Conservation (phyloP, 2,329 filamentous ascomycete genomes). For the Pseudogymnoascus sp. region DNA sequence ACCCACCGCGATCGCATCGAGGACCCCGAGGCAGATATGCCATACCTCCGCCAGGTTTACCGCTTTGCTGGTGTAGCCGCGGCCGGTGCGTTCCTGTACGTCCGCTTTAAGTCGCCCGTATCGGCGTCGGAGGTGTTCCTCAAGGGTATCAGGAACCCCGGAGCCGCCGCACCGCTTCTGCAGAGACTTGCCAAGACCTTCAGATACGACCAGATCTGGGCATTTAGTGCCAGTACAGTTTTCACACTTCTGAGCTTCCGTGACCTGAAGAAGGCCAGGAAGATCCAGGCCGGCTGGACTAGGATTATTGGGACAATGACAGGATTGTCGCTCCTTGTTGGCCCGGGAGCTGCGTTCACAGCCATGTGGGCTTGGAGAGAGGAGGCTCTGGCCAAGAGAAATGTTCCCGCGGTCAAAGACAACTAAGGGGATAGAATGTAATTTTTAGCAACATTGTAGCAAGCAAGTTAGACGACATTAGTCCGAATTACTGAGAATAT, state of each 20-base stretch:
- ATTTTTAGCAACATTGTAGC: neutral
- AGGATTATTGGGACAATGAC: conserved; percentile 19
- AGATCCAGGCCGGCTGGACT: conserved; percentile 22
- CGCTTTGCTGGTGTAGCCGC: conserved; percentile 14
- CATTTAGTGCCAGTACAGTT: conserved; percentile 21
- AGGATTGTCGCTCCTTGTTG: conserved; percentile 19
- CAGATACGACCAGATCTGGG: conserved; percentile 22
- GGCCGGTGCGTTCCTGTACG: conserved; percentile 16
- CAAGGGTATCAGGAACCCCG: conserved; percentile 22
- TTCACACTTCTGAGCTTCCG: conserved; percentile 29
- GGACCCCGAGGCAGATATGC: conserved; percentile 22
- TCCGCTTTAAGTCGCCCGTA: conserved; percentile 17
- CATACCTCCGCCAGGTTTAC: conserved; percentile 22
- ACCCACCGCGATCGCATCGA: conserved; percentile 16
- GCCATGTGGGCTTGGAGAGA: conserved; percentile 32
- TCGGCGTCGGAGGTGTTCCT: conserved; percentile 21
- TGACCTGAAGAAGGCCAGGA: conserved; percentile 30
- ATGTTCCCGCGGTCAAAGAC: neutral
- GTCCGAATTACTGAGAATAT: neutral
- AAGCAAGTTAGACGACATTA: neutral
- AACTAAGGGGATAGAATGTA: conserved; percentile 14
- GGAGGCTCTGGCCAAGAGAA: conserved; percentile 24
- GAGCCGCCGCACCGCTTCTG: conserved; percentile 9
- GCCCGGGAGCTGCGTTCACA: conserved; percentile 27
- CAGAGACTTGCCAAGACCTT: conserved; percentile 16